These are phyloP conservation scores for Hyphopichia buzzinii DNA, from an alignment of 1,139 yeast species.

Conservation along the genomic window DNA sequence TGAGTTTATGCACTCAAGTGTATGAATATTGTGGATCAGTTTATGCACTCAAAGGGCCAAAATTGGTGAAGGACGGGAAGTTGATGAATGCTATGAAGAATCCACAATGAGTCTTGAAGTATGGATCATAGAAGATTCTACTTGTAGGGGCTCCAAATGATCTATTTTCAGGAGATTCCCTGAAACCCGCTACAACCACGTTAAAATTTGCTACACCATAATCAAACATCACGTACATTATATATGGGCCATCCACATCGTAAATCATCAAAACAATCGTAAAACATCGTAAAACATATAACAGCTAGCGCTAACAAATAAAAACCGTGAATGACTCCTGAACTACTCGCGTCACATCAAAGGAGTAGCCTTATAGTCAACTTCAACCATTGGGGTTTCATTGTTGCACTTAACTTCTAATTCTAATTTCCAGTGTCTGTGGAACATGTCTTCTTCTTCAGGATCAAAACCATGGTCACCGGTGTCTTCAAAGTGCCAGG, in stretches of 20 bases:
- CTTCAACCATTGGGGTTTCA: slow-evolving; percentile 59
- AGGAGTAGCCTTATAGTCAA: slow-evolving; percentile 53
- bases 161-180: too few species aligned
- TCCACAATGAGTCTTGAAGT: too few species aligned
- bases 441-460: slow-evolving; percentile 41
- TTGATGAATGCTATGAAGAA: too few species aligned
- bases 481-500: slow-evolving; percentile 55
- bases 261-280: slow-evolving; percentile 2
- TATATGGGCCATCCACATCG: slow-evolving; percentile 1
- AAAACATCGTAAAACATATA: slow-evolving; percentile 1
- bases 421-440: slow-evolving; percentile 58
- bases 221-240: slow-evolving; percentile 3
- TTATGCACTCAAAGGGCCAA: too few species aligned
- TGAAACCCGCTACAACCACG: too few species aligned
- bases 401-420: slow-evolving; percentile 58
- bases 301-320: neutral
- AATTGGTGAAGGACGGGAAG: too few species aligned
- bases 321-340: neutral
- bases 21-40: too few species aligned
- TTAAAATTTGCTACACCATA: slow-evolving; percentile 3
- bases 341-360: slow-evolving; percentile 4
- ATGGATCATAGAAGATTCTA: too few species aligned
- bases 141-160: too few species aligned
- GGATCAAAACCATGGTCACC: slow-evolving; percentile 54
- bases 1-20: too few species aligned